phyloP scores from a whole-genome alignment of 441 rosid genomes.

The Erodium moschatum region DNA sequence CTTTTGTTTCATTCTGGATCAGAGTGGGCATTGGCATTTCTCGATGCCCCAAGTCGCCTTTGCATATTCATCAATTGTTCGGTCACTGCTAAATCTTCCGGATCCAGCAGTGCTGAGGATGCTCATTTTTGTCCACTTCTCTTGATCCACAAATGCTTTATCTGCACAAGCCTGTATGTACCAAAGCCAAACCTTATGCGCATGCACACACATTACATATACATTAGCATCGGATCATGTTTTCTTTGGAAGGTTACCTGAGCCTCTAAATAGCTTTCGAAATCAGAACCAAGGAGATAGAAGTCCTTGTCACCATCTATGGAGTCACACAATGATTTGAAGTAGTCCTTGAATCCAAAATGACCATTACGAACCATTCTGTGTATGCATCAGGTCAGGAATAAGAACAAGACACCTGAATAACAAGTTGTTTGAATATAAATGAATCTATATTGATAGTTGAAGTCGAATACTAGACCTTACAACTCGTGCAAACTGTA shows the following conservation, averaged over 20 bases:
- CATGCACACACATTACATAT: neutral
- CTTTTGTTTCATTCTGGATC: conserved; percentile 7
- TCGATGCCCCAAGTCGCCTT: conserved; percentile 36
- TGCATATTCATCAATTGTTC: conserved; percentile 43
- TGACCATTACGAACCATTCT: conserved; percentile 44
- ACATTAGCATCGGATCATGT: neutral
- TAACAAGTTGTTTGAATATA: neutral
- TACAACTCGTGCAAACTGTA: conserved; percentile 46
- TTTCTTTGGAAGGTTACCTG: conserved; percentile 29
- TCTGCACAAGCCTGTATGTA: conserved; percentile 38
- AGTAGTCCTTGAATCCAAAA: conserved; percentile 38
- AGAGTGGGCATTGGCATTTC: conserved; percentile 38
- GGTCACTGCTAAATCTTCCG: conserved; percentile 46
- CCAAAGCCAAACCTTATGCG: too few relatives aligned
- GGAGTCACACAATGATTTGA: conserved; percentile 38
- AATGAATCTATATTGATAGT: neutral
- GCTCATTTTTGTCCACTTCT: conserved; percentile 43
- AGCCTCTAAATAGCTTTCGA: conserved; percentile 42
- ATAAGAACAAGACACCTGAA: too few relatives aligned
- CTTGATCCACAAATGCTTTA: conserved; percentile 38
- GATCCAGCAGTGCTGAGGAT: conserved; percentile 44
- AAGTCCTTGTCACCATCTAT: conserved; percentile 38
- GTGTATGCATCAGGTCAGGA: too few relatives aligned
- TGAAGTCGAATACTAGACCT: conserved; percentile 23
- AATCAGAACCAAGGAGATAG: conserved; percentile 40